These are phyloP conservation scores for Phytophthora agathidicida DNA, from an alignment of 352 stramenopile species.

Conservation along the genomic window DNA sequence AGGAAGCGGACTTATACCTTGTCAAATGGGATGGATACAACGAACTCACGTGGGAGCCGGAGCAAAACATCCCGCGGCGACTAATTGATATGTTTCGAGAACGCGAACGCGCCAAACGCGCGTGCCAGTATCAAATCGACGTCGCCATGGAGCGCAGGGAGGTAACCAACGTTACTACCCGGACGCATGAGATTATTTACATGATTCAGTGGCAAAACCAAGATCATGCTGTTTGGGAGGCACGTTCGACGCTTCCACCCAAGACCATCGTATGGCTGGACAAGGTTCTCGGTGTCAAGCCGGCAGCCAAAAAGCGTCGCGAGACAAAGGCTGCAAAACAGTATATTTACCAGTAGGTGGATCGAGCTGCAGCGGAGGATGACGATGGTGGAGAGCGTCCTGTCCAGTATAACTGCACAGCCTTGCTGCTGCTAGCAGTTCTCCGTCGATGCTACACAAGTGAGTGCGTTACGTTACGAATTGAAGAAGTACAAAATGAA, in stretches of 20 bases:
- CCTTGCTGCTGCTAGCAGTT: neutral
- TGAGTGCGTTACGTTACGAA: conserved; percentile 30
- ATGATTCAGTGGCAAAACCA: conserved; percentile 72
- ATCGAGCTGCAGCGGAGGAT: neutral
- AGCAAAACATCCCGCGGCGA: conserved; percentile 67
- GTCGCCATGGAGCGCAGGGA: conserved; percentile 54
- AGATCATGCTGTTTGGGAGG: conserved; percentile 56
- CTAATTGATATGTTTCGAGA: conserved; percentile 66
- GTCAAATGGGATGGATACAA: conserved; percentile 85
- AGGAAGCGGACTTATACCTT: conserved; percentile 73
- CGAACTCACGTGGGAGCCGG: conserved; percentile 80
- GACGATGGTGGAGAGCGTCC: neutral
- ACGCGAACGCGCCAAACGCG: conserved; percentile 53
- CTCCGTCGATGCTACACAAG: conserved; percentile 15
- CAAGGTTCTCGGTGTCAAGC: conserved; percentile 51
- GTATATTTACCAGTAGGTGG: conserved; percentile 32
- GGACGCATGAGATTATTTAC: conserved; percentile 66
- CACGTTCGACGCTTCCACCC: conserved; percentile 51
- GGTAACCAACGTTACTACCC: conserved; percentile 67
- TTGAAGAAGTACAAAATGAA: conserved; percentile 34
- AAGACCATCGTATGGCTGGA: conserved; percentile 74
- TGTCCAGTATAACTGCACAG: conserved; percentile 1
- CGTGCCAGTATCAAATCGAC: conserved; percentile 63
- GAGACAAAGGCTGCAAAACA: conserved; percentile 39
- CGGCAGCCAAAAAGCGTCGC: conserved; percentile 44